A percentile compares a stretch with the other conserved stretches of the same genome.
Evolutionary conservation across 1,284 basidiomycete species (phyloP).

Genomic region (Naganishia cerealis): DNA sequence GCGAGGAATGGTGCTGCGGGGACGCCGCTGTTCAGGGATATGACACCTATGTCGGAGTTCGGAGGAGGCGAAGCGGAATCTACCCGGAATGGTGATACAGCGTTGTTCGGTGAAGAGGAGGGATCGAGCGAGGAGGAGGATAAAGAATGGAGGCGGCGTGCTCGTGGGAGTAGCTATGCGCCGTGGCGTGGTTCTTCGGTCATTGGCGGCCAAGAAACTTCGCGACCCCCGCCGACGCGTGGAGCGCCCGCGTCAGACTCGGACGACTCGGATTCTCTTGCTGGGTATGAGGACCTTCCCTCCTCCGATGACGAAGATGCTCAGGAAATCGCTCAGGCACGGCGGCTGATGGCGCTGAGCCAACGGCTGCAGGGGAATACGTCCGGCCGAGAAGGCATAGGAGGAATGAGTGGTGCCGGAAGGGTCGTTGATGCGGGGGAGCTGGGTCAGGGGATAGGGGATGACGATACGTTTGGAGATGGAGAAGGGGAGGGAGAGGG

Average conservation of each 20-base stretch:
- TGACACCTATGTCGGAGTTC: constrained; percentile 31
- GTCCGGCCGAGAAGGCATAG: constrained; percentile 18
- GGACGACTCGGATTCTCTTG: constrained; percentile 16
- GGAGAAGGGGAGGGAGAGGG: constrained; percentile 18
- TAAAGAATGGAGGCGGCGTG: constrained; percentile 27
- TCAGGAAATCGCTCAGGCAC: constrained; percentile 28
- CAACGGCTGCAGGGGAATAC: constrained; percentile 32
- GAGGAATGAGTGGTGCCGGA: neutral
- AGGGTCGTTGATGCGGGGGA: constrained; percentile 15
- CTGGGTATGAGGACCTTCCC: neutral
- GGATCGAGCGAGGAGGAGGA: constrained; percentile 32
- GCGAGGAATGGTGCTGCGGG: neutral
- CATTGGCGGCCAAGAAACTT: constrained; percentile 10
- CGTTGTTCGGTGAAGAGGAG: constrained; percentile 13
- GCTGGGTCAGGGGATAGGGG: constrained; percentile 11
- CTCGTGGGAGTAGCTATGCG: constrained; percentile 25
- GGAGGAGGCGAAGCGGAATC: neutral
- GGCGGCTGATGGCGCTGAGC: constrained; percentile 35
- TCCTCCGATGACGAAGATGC: constrained; percentile 23
- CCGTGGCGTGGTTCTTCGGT: constrained; percentile 28
- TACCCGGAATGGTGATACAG: neutral
- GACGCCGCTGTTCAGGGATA: constrained; percentile 34
- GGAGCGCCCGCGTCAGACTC: neutral
- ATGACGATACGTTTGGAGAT: constrained; percentile 28
- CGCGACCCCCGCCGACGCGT: neutral